Evolutionary conservation across 2,329 filamentous ascomycete species (phyloP), one percentile per base, ranked within the genome.

Genomic region (Aspergillus costaricaensis): DNA sequence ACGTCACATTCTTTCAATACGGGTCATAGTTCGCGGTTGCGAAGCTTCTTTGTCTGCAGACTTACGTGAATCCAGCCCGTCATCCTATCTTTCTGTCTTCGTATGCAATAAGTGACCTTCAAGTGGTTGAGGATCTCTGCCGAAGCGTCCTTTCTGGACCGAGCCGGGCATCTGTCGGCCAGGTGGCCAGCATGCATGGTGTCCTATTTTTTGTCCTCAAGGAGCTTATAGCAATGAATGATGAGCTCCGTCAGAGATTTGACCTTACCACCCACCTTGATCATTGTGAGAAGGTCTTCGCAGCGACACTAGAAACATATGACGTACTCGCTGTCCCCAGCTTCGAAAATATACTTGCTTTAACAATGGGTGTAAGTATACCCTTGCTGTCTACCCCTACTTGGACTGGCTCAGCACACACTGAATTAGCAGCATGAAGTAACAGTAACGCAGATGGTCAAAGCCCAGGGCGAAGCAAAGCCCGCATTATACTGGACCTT

Each of bases 41-140:
- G 8, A 53, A 10, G 27, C 27, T 30, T 30, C 27, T 10, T 30
- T 30, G 27, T 30, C 27, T 30, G 8, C 27, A 30, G 8, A 30
- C 27, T 9, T 3, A 38, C n/a, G n/a, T 1, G 3, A 32, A 23
- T n/a, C 55, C 15, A 57, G 47, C 23, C 3, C 44, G 38, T 15
- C 55, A 47, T 57, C 55, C 55, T 17, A 51, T 57, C 30, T 57
- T 57, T 19, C 55, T 57, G 15, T 51, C 47, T 4, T 57, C 55
- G 2, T 57, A 57, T 41, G 55, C 55, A 6, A 51, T 51, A 2
- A 57, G 30, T 57, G 55, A 57, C 41, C 19, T 57, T 1, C 2
- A 15, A 15, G 6, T 57, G n/a, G 8, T 57, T 3, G 23, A 57
- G 4, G 19, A 39, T 15, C 32, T 57, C 3, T 51, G 55, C 19